Base-by-base conservation (phyloP, 1,284 basidiomycete genomes). In the Lentinula novae-zelandiae region DNA sequence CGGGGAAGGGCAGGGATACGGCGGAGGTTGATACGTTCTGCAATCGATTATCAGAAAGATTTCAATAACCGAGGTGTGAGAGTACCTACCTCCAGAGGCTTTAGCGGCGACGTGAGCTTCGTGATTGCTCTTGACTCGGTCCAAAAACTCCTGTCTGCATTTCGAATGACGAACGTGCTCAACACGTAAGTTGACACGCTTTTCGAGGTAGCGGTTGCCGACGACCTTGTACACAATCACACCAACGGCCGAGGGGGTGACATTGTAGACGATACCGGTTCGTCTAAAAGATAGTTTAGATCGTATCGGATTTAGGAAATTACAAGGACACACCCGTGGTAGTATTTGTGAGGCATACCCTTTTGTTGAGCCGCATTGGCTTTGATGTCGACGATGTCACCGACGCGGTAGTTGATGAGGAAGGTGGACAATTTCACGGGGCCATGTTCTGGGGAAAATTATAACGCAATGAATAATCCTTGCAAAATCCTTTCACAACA, bases 331-430 rank as follows among this genome's bases (percentile, higher is more conserved):
- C 65, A 91, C 89, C 90, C 91, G 69, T 93, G 90, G 80, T 93
- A 93, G 83, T 83, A 96, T 81, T 98, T 98, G 86, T 98, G 96
- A 75, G 96, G 96, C 95, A 99, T 98, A 78, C 96, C 96, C 91
- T 96, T 97, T 87, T 99, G 97, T 80, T 98, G 92, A 58, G 96
- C 93, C 65, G 96, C 88, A 77, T 99, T 98, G 71, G 96, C 96
- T 83, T 97, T 97, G 86, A 99, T 99, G 83, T 99, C 96, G 71
- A 99, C 96, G 73, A 99, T 98, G 78, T 99, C 96, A 68, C 96
- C 96, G 68, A 98, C 86, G 71, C 89, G 88, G 89, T 92, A 99
- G 80, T 87, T 86, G 75, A 90, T 86, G 73, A 99, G 82, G 88
- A 87, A 99, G 58, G 95, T 98, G 69, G 95, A 95, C 73, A 98